phyloP scores from a whole-genome alignment of 148 eudicot species.

The Camellia sinensis region DNA sequence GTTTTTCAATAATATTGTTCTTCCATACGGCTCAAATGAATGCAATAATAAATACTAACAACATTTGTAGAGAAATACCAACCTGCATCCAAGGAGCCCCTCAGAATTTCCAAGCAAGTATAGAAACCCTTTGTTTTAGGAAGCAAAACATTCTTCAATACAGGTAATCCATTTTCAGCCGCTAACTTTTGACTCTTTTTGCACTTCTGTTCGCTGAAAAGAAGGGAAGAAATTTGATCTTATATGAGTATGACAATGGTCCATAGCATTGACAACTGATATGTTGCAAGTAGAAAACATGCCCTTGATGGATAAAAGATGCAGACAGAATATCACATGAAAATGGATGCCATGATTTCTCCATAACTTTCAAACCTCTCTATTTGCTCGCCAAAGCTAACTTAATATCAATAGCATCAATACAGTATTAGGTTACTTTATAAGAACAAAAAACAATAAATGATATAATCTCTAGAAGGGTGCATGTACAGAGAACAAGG shows the following conservation, averaged over 20 bases:
- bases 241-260: conserved; percentile 1
- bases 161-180: conserved; percentile 59
- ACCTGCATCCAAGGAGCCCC: conserved; percentile 78
- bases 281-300: background rate
- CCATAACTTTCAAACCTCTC: background rate
- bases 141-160: conserved; percentile 61
- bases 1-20: background rate
- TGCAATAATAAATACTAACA: background rate
- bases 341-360: background rate
- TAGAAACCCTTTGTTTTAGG: conserved; percentile 73
- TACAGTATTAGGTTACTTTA: background rate
- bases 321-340: background rate
- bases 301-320: background rate
- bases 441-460: background rate
- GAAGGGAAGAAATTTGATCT: background rate
- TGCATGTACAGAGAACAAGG: conserved; percentile 7
- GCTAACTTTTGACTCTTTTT: conserved; percentile 54
- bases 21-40: background rate
- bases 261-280: background rate
- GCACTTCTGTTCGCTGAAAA: conserved; percentile 59
- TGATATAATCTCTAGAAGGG: background rate
- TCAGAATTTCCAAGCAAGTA: conserved; percentile 59
- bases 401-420: background rate
- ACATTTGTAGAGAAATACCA: conserved; percentile 10
- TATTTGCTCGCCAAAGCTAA: background rate